A percentile compares a stretch with the other conserved stretches of the same genome.
Conservation (phyloP, 2,329 filamentous ascomycete species). For the Aspergillus sp. region DNA sequence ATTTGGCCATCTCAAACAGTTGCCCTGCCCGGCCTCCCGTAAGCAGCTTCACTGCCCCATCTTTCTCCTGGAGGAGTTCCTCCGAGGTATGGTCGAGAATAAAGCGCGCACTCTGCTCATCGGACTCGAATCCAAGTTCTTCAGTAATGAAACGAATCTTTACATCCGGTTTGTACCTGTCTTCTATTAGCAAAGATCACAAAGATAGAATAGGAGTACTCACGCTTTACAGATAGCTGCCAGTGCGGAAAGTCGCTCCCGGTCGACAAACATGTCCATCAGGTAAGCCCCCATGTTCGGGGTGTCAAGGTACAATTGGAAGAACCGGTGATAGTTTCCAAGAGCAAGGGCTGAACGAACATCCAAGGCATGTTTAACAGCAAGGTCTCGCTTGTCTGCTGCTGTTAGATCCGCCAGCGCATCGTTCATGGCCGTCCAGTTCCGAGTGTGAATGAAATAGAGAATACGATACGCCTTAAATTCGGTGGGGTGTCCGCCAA, state of each 20-base stretch:
- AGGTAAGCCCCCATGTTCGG: conserved; percentile 97
- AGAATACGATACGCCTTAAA: conserved; percentile 99
- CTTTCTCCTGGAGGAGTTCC: conserved; percentile 70
- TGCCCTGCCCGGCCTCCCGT: conserved; percentile 67
- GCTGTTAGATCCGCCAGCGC: conserved; percentile 96
- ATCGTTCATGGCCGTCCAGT: conserved; percentile 96
- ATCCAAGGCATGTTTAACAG: conserved; percentile 85
- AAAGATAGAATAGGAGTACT: conserved; percentile 39
- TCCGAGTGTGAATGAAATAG: conserved; percentile 98
- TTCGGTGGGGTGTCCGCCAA: conserved; percentile 86
- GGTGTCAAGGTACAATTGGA: conserved; percentile 89
- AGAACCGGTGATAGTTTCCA: conserved; percentile 97
- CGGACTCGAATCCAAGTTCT: conserved; percentile 91
- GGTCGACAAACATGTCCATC: conserved; percentile 97
- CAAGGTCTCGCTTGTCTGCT: conserved; percentile 82
- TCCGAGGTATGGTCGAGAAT: conserved; percentile 75
- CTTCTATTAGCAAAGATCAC: conserved; percentile 42
- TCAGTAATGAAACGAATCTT: conserved; percentile 88
- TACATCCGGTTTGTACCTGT: conserved; percentile 87
- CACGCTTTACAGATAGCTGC: conserved; percentile 93
- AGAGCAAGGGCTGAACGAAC: conserved; percentile 88
- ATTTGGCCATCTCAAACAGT: conserved; percentile 70
- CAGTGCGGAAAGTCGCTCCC: conserved; percentile 86
- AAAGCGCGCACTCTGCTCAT: conserved; percentile 86
- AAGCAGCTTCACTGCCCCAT: conserved; percentile 67